Evolutionary conservation across 495 filamentous ascomycete species (phyloP), one percentile per base, ranked within the genome.

Genomic region (Rhypophila decipiens): DNA sequence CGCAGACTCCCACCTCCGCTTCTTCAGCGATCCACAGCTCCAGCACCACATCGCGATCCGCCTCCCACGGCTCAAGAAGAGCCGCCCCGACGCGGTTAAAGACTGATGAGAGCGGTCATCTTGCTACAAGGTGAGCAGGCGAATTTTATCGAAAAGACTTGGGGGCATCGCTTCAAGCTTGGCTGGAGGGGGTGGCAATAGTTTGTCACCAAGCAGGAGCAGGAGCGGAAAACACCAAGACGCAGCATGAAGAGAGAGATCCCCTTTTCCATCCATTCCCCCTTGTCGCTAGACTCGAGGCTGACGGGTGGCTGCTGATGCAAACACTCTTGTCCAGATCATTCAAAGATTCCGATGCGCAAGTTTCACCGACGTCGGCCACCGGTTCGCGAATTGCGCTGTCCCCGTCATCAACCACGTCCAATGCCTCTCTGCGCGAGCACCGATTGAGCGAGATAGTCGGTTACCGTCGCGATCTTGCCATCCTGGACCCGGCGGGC

Each of bases 381-480:
- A 49, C 60, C 22, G 61, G 65, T 19, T 61, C 70, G 47, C 68
- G 68, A 53, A 51, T 67, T 39, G 66, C 68, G 29, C 64, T 73
- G 41, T 76, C 76, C 12, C 71, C 75, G 11, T 60, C 72, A 37
- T 73, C 72, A 38, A 66, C 60, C 37, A 58, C 68, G 46, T 69
- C 73, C 42, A 73, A 66, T 55, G 60, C 64, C 43, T 58, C 76
- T 46, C 51, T 68, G 20, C 70, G 71, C 59, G 73, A 72, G 17
- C 65, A 63, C 42, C 66, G 73, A 42, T 68, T 76, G 70, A 74
- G 64, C 58, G 77, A 80, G 46, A 71, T 85, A 49, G 69, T 71
- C 54, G 78, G 80, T 58, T 81, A 88, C 56, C 79, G 83, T 50
- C 81, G 82, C 60, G 82, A 87, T 47, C 75, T 87, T n/a, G 76